Evolutionary conservation across 2,329 filamentous ascomycete species (phyloP).

Genomic region (Coniosporium tulheliwenetii): DNA sequence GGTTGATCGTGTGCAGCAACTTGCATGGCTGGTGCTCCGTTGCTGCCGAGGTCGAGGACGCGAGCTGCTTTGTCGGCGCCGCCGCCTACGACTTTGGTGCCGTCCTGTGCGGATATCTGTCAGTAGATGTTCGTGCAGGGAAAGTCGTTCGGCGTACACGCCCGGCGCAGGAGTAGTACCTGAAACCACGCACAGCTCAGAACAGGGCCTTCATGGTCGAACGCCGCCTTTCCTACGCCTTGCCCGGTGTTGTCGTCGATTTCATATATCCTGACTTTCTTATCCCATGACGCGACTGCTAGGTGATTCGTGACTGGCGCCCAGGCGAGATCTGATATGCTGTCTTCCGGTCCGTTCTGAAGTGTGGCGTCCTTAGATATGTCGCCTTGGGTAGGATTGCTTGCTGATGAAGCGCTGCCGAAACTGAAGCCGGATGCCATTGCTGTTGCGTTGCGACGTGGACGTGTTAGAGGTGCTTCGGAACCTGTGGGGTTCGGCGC

Average conservation of each 20-base stretch:
- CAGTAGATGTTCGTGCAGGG: not conserved
- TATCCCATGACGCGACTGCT: conserved; percentile 90
- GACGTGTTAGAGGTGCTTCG: not conserved
- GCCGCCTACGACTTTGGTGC: conserved; percentile 71
- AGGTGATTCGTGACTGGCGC: conserved; percentile 65
- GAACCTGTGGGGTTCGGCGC: no score
- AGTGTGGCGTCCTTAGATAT: conserved; percentile 78
- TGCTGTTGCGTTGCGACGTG: conserved; percentile 17
- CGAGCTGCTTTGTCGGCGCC: conserved; percentile 86
- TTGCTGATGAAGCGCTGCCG: conserved; percentile 30
- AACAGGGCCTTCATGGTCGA: conserved; percentile 75
- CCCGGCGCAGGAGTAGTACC: conserved; percentile 34
- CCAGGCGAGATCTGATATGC: conserved; percentile 77
- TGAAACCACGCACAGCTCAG: conserved; percentile 77
- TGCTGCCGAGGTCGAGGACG: conserved; percentile 63
- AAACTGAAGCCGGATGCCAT: conserved; percentile 44
- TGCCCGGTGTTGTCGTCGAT: conserved; percentile 55
- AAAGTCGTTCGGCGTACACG: not conserved
- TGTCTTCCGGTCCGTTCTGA: conserved; percentile 66
- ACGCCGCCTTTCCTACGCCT: conserved; percentile 71
- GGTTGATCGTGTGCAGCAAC: conserved; percentile 75
- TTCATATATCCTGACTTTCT: conserved; percentile 94
- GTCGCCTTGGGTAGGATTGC: conserved; percentile 67
- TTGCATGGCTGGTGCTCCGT: conserved; percentile 36
- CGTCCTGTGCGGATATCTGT: conserved; percentile 47